Evolutionary conservation across 805 yeast genomes (phyloP), one percentile per base, ranked within the genome.

Genomic region (Candida nitratophila): DNA sequence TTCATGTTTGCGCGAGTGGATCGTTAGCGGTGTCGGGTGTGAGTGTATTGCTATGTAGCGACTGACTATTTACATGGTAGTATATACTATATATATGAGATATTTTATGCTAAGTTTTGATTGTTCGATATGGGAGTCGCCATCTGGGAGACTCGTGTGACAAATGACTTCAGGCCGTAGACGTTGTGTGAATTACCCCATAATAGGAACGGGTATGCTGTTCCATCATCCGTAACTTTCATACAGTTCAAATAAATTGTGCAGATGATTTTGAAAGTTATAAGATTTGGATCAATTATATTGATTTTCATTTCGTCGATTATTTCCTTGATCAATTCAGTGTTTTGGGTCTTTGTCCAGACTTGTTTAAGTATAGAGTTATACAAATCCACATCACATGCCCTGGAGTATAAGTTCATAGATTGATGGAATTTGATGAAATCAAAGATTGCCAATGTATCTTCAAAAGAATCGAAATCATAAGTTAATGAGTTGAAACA

Each of bases 351-450:
- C 24, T 53, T 52, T 0, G 47, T 44, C 66, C 67, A 64, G 2
- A 50, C 37, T 24, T 57, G 63, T 11, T 40, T 32, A 1, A 64
- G 22, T 9, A 63, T 31, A 2, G 56, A 42, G 42, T 61, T 61
- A 49, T 63, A 64, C 12, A 60, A 55, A 27, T 57, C 57, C 10
- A 53, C 56, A 36, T 59, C 54, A 42, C 63, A 50, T 2, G 64
- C 65, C 38, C 51, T 56, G 21, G 60, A 58, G 44, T 60, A 63
- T n/a, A 63, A 49, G 19, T 50, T 55, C 4, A 63, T 58, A 6
- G 59, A 51, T 14, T 49, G 47, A 42, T 61, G 60, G 3, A 48
- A 46, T 45, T 60, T 59, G 17, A 60, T 59, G 30, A 45, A 48
- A 22, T 55, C 50, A 17, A 59, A 45, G 1, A 60, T 14, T 1